A percentile compares a stretch with the other conserved stretches of the same genome.
Evolutionary conservation across 352 stramenopile species (phyloP).

Genomic region (Plasmopara muralis): DNA sequence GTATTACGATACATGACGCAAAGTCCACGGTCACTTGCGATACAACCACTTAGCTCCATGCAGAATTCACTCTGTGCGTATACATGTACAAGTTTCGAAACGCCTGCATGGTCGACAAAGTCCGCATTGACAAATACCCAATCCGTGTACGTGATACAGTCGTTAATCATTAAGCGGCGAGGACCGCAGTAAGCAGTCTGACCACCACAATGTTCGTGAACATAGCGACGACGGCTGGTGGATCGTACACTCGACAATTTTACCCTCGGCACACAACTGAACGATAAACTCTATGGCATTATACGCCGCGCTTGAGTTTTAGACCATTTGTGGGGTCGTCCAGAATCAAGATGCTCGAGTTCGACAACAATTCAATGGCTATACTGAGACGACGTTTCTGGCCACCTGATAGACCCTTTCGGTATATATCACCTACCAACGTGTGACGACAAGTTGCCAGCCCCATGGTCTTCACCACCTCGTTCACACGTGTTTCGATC

Average conservation of each 20-base stretch:
- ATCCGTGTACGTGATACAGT: no score
- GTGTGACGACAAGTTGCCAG: background rate
- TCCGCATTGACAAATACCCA: no score
- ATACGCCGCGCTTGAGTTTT: background rate
- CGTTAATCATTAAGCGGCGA: no score
- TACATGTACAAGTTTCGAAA: background rate
- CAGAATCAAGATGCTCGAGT: background rate
- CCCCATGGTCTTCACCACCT: background rate
- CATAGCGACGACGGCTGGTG: background rate
- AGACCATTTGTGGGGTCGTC: background rate
- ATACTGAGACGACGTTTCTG: background rate
- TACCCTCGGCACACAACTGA: background rate
- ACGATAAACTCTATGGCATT: background rate
- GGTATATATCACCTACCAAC: background rate
- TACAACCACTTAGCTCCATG: background rate
- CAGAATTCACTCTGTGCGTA: background rate
- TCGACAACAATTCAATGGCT: background rate
- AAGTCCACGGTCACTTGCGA: background rate
- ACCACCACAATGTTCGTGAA: no score
- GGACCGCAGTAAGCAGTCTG: no score
- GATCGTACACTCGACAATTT: background rate
- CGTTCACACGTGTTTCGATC: background rate
- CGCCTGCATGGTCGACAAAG: no score
- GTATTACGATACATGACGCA: background rate
- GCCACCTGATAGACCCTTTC: background rate